Evolutionary conservation across 2,329 filamentous ascomycete genomes (phyloP).

Genomic region (Talaromyces sp.): DNA sequence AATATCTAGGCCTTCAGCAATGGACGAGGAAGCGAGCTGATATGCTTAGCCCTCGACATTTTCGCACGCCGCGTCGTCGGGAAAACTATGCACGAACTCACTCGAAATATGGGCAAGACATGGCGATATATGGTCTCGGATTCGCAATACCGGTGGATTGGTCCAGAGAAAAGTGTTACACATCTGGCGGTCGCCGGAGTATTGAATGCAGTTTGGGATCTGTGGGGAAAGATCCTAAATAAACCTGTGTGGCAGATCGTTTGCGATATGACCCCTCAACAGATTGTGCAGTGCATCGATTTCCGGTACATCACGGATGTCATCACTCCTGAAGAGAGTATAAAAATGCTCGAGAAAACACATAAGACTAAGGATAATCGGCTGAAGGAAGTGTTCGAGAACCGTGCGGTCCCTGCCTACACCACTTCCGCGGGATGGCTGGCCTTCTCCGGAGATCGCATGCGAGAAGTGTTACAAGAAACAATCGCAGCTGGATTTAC

Average conservation of each 20-base stretch:
- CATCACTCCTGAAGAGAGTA: slow-evolving; percentile 75
- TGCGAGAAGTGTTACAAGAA: slow-evolving; percentile 67
- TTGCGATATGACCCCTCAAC: slow-evolving; percentile 80
- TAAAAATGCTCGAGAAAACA: slow-evolving; percentile 60
- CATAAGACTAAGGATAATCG: slow-evolving; percentile 64
- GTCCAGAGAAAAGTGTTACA: slow-evolving; percentile 87
- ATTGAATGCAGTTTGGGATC: slow-evolving; percentile 87
- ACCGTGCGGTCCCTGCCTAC: slow-evolving; percentile 76
- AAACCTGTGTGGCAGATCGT: slow-evolving; percentile 90
- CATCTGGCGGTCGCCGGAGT: slow-evolving; percentile 83
- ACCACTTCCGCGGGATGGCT: slow-evolving; percentile 88
- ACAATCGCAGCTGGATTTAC: slow-evolving; percentile 70
- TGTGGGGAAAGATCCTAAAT: slow-evolving; percentile 78
- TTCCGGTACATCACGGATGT: slow-evolving; percentile 92
- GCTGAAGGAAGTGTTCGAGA: slow-evolving; percentile 65
- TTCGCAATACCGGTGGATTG: slow-evolving; percentile 86
- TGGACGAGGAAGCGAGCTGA: slow-evolving; percentile 78
- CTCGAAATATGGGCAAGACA: slow-evolving; percentile 75
- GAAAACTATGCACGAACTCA: slow-evolving; percentile 69
- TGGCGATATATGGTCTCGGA: slow-evolving; percentile 93
- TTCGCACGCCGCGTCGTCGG: slow-evolving; percentile 69
- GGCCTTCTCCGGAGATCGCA: slow-evolving; percentile 83
- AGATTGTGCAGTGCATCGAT: slow-evolving; percentile 82
- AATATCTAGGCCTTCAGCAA: slow-evolving; percentile 37
- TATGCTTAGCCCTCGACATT: slow-evolving; percentile 75